Evolutionary conservation across 2,329 filamentous ascomycete species (phyloP).

Genomic region (Hymenotorrendiella dingleyae): DNA sequence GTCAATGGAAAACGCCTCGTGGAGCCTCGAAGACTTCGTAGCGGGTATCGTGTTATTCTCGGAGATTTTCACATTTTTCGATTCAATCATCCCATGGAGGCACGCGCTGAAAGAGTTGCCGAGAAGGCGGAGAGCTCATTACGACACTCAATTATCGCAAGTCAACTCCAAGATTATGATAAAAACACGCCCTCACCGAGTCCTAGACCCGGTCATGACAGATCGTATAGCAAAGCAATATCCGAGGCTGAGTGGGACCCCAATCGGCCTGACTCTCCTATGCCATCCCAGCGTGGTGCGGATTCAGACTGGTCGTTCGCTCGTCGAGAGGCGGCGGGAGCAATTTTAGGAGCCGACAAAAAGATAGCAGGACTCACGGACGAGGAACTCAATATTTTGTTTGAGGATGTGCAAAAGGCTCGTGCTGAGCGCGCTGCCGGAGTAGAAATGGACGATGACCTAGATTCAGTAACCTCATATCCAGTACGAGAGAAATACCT

Average conservation of each 20-base stretch:
- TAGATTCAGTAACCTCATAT: slow-evolving; percentile 83
- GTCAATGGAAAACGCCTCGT: slow-evolving; percentile 90
- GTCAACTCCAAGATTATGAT: slow-evolving; percentile 46
- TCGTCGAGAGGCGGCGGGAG: slow-evolving; percentile 84
- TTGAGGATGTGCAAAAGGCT: slow-evolving; percentile 88
- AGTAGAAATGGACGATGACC: slow-evolving; percentile 80
- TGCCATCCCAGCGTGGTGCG: slow-evolving; percentile 60
- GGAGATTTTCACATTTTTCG: slow-evolving; percentile 98
- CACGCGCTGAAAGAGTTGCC: no score
- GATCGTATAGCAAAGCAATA: slow-evolving; percentile 69
- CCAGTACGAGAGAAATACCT: slow-evolving; percentile 90
- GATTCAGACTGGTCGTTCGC: slow-evolving; percentile 96
- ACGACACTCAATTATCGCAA: slow-evolving; percentile 70
- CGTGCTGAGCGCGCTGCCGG: slow-evolving; percentile 70
- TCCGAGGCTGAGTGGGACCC: slow-evolving; percentile 70
- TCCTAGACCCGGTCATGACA: slow-evolving; percentile 63
- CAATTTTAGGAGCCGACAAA: slow-evolving; percentile 83
- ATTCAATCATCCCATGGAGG: slow-evolving; percentile 97
- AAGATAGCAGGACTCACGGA: slow-evolving; percentile 87
- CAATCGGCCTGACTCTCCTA: slow-evolving; percentile 74
- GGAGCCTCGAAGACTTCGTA: slow-evolving; percentile 78
- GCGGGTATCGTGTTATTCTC: slow-evolving; percentile 89
- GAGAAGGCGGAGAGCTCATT: slow-evolving; percentile 86
- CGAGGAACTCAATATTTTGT: slow-evolving; percentile 86
- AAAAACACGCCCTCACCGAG: slow-evolving; percentile 60